A percentile compares a stretch with the other conserved stretches of the same genome.
Evolutionary conservation across 805 yeast species (phyloP).

Genomic region (Huiozyma naganishii): DNA sequence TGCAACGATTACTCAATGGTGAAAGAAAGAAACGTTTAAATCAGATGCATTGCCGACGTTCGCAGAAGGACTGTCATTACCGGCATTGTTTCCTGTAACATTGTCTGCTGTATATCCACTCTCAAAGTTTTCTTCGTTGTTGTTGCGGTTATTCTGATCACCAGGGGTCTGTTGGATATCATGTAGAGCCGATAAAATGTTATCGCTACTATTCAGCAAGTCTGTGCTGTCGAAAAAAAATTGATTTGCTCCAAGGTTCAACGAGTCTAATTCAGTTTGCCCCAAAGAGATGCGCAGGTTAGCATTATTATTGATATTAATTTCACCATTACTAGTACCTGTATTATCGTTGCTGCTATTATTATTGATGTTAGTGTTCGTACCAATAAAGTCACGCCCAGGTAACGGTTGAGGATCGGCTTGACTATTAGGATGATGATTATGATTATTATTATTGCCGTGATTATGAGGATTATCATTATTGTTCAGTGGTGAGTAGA

Average conservation of each 20-base stretch:
- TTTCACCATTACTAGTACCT: background rate
- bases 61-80: too few relatives aligned
- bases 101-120: background rate
- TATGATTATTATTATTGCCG: constrained; percentile 3
- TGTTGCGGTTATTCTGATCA: background rate
- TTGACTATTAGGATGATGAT: constrained; percentile 1
- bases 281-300: background rate
- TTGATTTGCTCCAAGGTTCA: constrained; percentile 1
- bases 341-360: background rate
- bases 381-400: background rate
- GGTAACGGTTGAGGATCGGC: background rate
- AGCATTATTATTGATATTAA: background rate
- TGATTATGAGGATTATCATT: background rate
- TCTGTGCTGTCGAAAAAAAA: constrained; percentile 4
- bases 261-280: constrained; percentile 1
- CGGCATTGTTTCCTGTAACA: too few relatives aligned
- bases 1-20: too few relatives aligned
- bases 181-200: background rate
- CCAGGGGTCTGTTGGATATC: background rate
- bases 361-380: background rate
- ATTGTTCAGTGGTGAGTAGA: background rate
- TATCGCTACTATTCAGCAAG: background rate
- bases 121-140: background rate
- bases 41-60: too few relatives aligned
- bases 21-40: too few relatives aligned